These are phyloP conservation scores for Leptomonas seymouri DNA, from an alignment of 208 protist genomes.

Conservation along the genomic window DNA sequence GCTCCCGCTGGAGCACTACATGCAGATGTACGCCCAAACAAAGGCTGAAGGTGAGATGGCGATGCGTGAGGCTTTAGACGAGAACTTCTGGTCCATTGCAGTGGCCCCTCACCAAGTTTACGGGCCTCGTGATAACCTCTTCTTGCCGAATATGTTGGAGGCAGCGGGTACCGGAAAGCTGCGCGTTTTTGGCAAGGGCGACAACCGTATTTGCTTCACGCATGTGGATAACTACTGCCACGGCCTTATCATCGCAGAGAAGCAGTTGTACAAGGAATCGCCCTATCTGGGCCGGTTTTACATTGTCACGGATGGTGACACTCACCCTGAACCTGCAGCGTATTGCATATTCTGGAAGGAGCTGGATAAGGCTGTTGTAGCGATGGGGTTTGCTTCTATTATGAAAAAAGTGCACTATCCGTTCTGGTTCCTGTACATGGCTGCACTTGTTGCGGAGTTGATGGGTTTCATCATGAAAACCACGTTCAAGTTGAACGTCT, in stretches of 20 bases:
- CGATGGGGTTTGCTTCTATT: constrained; percentile 91
- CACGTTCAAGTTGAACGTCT: constrained; percentile 93
- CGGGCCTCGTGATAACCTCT: constrained; percentile 95
- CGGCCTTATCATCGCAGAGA: constrained; percentile 93
- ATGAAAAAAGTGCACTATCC: constrained; percentile 84
- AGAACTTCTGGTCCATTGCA: constrained; percentile 88
- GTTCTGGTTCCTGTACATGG: constrained; percentile 87
- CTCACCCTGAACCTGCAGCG: constrained; percentile 84
- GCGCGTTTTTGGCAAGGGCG: constrained; percentile 92
- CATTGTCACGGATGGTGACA: constrained; percentile 94
- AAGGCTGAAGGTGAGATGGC: constrained; percentile 94
- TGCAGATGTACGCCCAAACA: constrained; percentile 95
- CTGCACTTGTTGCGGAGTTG: constrained; percentile 78
- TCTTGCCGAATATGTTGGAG: constrained; percentile 95
- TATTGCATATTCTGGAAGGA: constrained; percentile 94
- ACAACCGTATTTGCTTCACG: constrained; percentile 95
- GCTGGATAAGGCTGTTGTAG: constrained; percentile 89
- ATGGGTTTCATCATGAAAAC: constrained; percentile 74
- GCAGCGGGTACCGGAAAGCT: constrained; percentile 93
- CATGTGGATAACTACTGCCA: constrained; percentile 97
- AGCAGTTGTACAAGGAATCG: constrained; percentile 87
- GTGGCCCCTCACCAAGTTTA: constrained; percentile 97
- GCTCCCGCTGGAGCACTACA: constrained; percentile 87
- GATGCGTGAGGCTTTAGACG: constrained; percentile 68
- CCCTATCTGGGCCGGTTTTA: constrained; percentile 95